Evolutionary conservation across 805 yeast genomes (phyloP).

Genomic region (Wickerhamomyces hampshirensis): DNA sequence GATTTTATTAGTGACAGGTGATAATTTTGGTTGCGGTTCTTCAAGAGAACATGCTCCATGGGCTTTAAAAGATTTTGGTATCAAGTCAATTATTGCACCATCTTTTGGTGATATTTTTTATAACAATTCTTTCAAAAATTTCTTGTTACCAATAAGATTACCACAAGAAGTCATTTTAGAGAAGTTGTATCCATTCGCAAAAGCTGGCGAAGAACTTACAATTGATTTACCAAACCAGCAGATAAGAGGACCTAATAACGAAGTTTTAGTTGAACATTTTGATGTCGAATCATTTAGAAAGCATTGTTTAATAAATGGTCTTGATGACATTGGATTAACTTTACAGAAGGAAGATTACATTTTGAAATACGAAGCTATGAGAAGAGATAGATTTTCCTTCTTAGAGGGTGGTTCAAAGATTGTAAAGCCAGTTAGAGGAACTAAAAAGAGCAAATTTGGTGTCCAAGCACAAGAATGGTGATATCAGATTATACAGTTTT

Average conservation of each 20-base stretch:
- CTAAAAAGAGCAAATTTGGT: constrained; percentile 65
- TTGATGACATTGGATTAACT: constrained; percentile 96
- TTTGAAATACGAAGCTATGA: constrained; percentile 62
- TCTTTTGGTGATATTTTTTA: constrained; percentile 98
- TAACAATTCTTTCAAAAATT: constrained; percentile 96
- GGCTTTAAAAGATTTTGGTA: constrained; percentile 98
- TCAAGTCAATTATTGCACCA: constrained; percentile 93
- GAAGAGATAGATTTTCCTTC: constrained; percentile 83
- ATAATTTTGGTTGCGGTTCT: constrained; percentile 98
- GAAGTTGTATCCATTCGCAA: constrained; percentile 78
- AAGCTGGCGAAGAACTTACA: constrained; percentile 59
- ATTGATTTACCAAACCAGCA: constrained; percentile 86
- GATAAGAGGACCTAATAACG: constrained; percentile 61
- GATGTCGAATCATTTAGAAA: constrained; percentile 90
- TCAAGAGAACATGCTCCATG: constrained; percentile 99
- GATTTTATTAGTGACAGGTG: constrained; percentile 88
- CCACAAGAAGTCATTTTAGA: constrained; percentile 67
- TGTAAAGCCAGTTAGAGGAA: constrained; percentile 59
- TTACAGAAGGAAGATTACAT: constrained; percentile 83
- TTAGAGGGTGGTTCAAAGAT: constrained; percentile 82
- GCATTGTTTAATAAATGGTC: constrained; percentile 90
- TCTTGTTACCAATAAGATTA: constrained; percentile 88
- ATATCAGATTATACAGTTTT: constrained; percentile 6
- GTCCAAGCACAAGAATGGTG: constrained; percentile 74
- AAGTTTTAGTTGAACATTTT: constrained; percentile 74